Evolutionary conservation across 2,329 filamentous ascomycete species (phyloP).

Genomic region (Chaetomium sp.): DNA sequence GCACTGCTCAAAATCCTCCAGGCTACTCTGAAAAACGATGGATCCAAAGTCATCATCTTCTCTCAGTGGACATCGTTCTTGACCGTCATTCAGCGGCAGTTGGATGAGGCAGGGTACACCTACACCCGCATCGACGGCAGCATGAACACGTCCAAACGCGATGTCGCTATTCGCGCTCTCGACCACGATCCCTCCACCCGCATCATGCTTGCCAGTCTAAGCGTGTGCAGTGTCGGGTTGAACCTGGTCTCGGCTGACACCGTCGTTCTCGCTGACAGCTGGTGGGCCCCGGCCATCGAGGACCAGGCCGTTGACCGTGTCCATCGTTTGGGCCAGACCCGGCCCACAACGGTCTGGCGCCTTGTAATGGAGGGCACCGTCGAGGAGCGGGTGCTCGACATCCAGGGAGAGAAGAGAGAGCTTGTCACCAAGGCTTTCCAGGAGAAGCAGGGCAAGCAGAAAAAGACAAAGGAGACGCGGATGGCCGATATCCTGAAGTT

Average conservation of each 20-base stretch:
- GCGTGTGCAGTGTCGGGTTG: slow-evolving; percentile 81
- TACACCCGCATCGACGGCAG: slow-evolving; percentile 78
- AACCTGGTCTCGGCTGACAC: slow-evolving; percentile 87
- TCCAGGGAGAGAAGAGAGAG: slow-evolving; percentile 77
- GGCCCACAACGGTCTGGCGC: slow-evolving; percentile 76
- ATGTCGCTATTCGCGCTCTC: slow-evolving; percentile 68
- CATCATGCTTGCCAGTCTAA: slow-evolving; percentile 78
- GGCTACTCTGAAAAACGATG: slow-evolving; percentile 64
- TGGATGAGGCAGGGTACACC: slow-evolving; percentile 61
- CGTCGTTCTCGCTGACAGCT: slow-evolving; percentile 79
- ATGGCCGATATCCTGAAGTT: slow-evolving; percentile 59
- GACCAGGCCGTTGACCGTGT: slow-evolving; percentile 90
- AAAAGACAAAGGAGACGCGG: slow-evolving; percentile 59
- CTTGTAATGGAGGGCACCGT: slow-evolving; percentile 79
- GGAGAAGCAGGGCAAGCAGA: slow-evolving; percentile 61
- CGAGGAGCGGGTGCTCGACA: slow-evolving; percentile 76
- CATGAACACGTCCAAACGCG: slow-evolving; percentile 72
- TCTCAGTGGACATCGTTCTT: slow-evolving; percentile 78
- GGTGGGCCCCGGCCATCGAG: slow-evolving; percentile 91
- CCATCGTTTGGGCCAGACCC: slow-evolving; percentile 80
- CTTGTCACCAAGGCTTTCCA: slow-evolving; percentile 78
- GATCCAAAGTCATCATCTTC: slow-evolving; percentile 73
- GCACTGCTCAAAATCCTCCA: slow-evolving; percentile 74
- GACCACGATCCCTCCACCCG: slow-evolving; percentile 67
- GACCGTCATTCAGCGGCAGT: slow-evolving; percentile 68